These are phyloP conservation scores for Talaromyces sp. DNA, from an alignment of 2,329 filamentous ascomycete species.

Conservation along the genomic window DNA sequence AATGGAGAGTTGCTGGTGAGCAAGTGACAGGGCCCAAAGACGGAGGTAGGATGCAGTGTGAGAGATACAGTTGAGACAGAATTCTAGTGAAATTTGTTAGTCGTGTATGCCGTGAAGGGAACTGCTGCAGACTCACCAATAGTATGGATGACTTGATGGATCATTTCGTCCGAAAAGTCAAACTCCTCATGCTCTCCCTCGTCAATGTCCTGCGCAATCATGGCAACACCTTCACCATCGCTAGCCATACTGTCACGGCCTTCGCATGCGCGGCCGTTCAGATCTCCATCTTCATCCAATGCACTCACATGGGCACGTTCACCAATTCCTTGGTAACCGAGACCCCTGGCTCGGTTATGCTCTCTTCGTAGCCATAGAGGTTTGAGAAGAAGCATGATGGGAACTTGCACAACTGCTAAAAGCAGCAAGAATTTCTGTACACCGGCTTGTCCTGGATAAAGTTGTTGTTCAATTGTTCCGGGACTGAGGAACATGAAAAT, in stretches of 20 bases:
- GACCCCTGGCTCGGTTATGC: conserved; percentile 81
- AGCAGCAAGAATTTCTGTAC: conserved; percentile 79
- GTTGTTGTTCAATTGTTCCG: conserved; percentile 63
- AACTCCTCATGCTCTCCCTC: conserved; percentile 90
- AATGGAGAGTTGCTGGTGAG: conserved; percentile 94
- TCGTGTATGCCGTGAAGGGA: not conserved
- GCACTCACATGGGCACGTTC: conserved; percentile 86
- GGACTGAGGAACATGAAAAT: conserved; percentile 99
- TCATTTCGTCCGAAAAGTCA: conserved; percentile 96
- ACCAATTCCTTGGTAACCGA: conserved; percentile 90
- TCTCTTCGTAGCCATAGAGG: conserved; percentile 93
- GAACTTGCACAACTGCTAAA: conserved; percentile 81
- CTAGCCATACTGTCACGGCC: conserved; percentile 66
- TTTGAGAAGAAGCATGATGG: conserved; percentile 89
- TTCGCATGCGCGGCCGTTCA: conserved; percentile 60
- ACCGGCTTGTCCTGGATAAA: conserved; percentile 73
- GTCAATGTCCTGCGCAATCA: conserved; percentile 83
- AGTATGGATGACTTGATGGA: conserved; percentile 98
- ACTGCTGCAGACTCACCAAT: conserved; percentile 54
- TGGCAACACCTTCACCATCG: conserved; percentile 77
- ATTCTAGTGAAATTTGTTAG: conserved; percentile 59
- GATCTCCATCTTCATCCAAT: conserved; percentile 81
- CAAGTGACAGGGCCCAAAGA: conserved; percentile 94
- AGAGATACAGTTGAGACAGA: conserved; percentile 98
- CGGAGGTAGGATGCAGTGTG: conserved; percentile 98